Conservation (phyloP, 2,329 filamentous ascomycete genomes). For the Apiospora sp. region DNA sequence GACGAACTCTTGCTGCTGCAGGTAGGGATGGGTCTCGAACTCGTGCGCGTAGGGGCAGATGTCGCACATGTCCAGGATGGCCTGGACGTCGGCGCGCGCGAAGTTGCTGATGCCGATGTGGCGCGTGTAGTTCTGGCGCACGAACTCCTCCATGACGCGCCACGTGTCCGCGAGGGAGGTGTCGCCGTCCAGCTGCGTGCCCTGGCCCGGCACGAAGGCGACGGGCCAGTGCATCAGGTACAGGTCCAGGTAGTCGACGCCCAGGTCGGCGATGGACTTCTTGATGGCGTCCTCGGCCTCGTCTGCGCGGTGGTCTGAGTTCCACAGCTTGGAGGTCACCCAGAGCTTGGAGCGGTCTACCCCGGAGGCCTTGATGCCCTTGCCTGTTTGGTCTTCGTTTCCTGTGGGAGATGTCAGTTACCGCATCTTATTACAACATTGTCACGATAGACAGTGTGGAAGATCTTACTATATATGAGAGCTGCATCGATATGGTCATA, state of each 20-base stretch:
- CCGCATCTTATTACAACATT: not conserved
- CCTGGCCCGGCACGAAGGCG: slow-evolving; percentile 44
- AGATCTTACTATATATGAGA: slow-evolving; percentile 38
- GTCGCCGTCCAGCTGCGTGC: slow-evolving; percentile 38
- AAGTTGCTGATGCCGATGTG: slow-evolving; percentile 72
- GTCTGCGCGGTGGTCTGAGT: slow-evolving; percentile 66
- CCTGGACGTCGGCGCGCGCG: slow-evolving; percentile 47
- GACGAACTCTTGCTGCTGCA: slow-evolving; percentile 58
- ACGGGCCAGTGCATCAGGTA: slow-evolving; percentile 72
- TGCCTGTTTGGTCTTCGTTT: slow-evolving; percentile 58
- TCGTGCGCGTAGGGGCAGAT: slow-evolving; percentile 66
- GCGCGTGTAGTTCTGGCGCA: slow-evolving; percentile 58
- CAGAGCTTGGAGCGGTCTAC: slow-evolving; percentile 66
- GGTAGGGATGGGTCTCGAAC: slow-evolving; percentile 61
- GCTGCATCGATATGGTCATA: slow-evolving; percentile 43
- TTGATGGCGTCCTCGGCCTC: slow-evolving; percentile 69
- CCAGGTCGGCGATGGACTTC: slow-evolving; percentile 68
- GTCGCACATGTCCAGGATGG: slow-evolving; percentile 49
- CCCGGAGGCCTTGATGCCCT: slow-evolving; percentile 53
- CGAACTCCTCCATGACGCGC: slow-evolving; percentile 64
- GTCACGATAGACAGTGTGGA: not conserved
- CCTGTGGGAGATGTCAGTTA: slow-evolving; percentile 32
- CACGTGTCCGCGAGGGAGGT: slow-evolving; percentile 56
- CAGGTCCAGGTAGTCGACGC: slow-evolving; percentile 72
- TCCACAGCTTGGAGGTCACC: slow-evolving; percentile 74